These are phyloP conservation scores for Neurospora sp. DNA, from an alignment of 495 filamentous ascomycete species.

Conservation along the genomic window DNA sequence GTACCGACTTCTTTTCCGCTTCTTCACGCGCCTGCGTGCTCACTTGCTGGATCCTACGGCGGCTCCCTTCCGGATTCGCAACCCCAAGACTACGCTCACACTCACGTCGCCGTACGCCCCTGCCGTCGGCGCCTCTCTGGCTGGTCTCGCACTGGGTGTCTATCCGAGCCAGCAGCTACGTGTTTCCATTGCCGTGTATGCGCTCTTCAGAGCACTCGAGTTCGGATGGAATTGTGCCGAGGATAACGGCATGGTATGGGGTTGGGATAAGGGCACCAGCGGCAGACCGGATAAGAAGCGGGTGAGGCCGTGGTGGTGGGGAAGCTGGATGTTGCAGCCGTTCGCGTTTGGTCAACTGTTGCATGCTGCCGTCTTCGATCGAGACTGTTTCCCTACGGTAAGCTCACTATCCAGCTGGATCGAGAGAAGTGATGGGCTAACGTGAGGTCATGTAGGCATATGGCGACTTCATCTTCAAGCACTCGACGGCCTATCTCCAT, in stretches of 20 bases:
- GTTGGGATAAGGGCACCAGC: slow-evolving; percentile 30
- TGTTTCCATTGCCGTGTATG: slow-evolving; percentile 69
- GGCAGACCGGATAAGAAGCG: slow-evolving; percentile 28
- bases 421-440: slow-evolving; percentile 1
- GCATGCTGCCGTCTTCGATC: slow-evolving; percentile 86
- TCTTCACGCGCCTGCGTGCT: slow-evolving; percentile 68
- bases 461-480: slow-evolving; percentile 60
- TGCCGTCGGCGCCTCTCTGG: slow-evolving; percentile 75
- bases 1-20: slow-evolving; percentile 82
- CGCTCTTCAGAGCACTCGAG: slow-evolving; percentile 69
- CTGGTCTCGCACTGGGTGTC: slow-evolving; percentile 71
- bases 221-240: slow-evolving; percentile 78
- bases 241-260: slow-evolving; percentile 66
- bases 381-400: slow-evolving; percentile 66
- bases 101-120: slow-evolving; percentile 78
- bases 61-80: slow-evolving; percentile 65
- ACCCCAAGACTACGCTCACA: slow-evolving; percentile 61
- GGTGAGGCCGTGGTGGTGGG: slow-evolving; percentile 74
- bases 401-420: slow-evolving; percentile 1
- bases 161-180: slow-evolving; percentile 69
- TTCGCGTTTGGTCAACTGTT: slow-evolving; percentile 83
- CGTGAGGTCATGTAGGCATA: slow-evolving; percentile 34
- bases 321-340: slow-evolving; percentile 92
- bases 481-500: slow-evolving; percentile 71
- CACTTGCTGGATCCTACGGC: slow-evolving; percentile 69